These are phyloP conservation scores for Mortierella sp. DNA, from an alignment of 371 early-diverging fungal genomes.

Conservation along the genomic window DNA sequence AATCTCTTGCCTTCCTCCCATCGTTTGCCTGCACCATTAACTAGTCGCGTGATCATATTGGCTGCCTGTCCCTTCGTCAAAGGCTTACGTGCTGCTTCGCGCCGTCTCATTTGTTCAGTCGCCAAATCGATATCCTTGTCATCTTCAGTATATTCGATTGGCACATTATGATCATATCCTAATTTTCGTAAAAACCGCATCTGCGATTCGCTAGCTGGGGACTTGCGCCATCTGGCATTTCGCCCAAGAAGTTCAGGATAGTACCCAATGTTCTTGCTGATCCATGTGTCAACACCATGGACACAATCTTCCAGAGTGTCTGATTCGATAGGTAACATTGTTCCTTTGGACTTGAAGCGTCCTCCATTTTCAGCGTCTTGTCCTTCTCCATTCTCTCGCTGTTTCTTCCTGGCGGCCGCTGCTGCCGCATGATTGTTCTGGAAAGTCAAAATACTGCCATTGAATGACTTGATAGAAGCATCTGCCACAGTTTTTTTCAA, in stretches of 20 bases:
- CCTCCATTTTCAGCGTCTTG: background rate
- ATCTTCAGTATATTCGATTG: conserved; percentile 12
- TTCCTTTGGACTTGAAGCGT: conserved; percentile 18
- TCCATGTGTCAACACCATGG: conserved; percentile 75
- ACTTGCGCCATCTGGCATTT: conserved; percentile 65
- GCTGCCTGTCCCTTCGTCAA: conserved; percentile 72
- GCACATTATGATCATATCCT: conserved; percentile 31
- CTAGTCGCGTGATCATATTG: conserved; percentile 64
- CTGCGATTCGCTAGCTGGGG: conserved; percentile 68
- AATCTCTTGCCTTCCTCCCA: conserved; percentile 40
- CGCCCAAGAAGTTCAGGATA: conserved; percentile 45
- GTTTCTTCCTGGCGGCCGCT: conserved; percentile 10
- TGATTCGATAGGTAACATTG: conserved; percentile 53
- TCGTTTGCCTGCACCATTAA: conserved; percentile 59
- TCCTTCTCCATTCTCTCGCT: background rate
- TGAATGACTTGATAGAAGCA: conserved; percentile 5
- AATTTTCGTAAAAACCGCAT: conserved; percentile 53
- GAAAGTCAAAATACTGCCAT: conserved; percentile 8
- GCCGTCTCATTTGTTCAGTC: background rate
- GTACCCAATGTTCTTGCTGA: conserved; percentile 41
- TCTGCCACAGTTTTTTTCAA: background rate
- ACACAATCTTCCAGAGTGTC: conserved; percentile 65
- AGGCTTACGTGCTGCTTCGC: background rate
- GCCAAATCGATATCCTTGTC: background rate
- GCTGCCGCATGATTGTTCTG: conserved; percentile 10